Evolutionary conservation across 208 protist genomes (phyloP).

Genomic region (Kentomonas sorsogonicus): DNA sequence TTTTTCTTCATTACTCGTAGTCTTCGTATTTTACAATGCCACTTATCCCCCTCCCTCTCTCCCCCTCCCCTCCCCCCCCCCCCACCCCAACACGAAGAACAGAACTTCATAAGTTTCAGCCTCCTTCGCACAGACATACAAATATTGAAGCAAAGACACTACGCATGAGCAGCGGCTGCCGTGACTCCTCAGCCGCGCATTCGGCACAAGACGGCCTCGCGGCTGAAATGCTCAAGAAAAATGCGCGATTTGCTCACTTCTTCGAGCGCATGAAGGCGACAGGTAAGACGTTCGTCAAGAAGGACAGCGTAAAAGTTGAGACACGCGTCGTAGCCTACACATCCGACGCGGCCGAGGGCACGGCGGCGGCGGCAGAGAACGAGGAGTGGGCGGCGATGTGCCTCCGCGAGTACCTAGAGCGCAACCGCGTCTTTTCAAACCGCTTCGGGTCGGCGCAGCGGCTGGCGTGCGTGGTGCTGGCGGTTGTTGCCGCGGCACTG

Average conservation of each 20-base stretch:
- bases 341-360: slow-evolving; percentile 6
- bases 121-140: no score
- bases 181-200: no score
- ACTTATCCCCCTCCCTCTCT: not conserved
- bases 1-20: no score
- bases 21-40: no score
- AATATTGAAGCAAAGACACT: no score
- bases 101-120: not conserved
- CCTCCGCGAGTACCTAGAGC: slow-evolving; percentile 59
- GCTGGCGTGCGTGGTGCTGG: slow-evolving; percentile 21
- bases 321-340: slow-evolving; percentile 7
- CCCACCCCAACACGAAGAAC: not conserved
- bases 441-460: slow-evolving; percentile 15
- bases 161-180: no score
- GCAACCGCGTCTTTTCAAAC: slow-evolving; percentile 37
- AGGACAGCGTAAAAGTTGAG: slow-evolving; percentile 9
- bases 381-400: slow-evolving; percentile 19
- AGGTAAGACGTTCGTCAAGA: slow-evolving; percentile 17
- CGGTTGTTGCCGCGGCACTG: slow-evolving; percentile 22
- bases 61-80: not conserved
- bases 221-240: slow-evolving; percentile 16
- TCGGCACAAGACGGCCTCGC: no score
- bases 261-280: slow-evolving; percentile 21
- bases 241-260: slow-evolving; percentile 26
- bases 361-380: no score